Percentiles rank a stretch among this genome's conserved stretches.
Conservation (phyloP, 805 yeast species). For the Suhomyces sp. region DNA sequence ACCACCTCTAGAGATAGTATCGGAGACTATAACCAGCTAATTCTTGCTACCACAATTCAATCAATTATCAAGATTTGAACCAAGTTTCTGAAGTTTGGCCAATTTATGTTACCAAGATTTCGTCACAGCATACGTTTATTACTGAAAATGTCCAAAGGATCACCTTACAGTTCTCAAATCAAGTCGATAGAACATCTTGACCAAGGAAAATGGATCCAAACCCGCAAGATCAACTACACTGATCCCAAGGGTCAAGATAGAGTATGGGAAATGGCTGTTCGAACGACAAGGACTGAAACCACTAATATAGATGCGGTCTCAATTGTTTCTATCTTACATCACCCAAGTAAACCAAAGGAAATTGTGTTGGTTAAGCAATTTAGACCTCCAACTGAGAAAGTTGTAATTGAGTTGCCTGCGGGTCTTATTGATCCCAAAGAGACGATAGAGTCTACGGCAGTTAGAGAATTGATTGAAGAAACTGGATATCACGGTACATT, state of each 20-base stretch:
- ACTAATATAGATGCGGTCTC: conserved; percentile 87
- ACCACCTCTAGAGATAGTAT: too few species aligned
- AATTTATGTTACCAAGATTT: too few species aligned
- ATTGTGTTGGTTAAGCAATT: conserved; percentile 81
- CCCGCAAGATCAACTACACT: conserved; percentile 63
- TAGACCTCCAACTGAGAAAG: conserved; percentile 88
- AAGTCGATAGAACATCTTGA: conserved; percentile 33
- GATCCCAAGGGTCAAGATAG: conserved; percentile 70
- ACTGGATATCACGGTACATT: conserved; percentile 85
- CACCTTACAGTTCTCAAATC: conserved; percentile 37
- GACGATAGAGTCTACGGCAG: conserved; percentile 72
- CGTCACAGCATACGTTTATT: too few species aligned
- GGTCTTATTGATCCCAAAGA: conserved; percentile 89
- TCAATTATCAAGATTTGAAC: too few species aligned
- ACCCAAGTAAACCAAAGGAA: conserved; percentile 30
- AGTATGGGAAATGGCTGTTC: conserved; percentile 88
- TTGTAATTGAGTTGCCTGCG: conserved; percentile 93
- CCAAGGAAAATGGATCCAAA: conserved; percentile 47
- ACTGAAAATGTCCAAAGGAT: conserved; percentile 10
- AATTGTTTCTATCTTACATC: conserved; percentile 68
- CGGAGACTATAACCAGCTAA: too few species aligned
- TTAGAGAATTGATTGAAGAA: conserved; percentile 86
- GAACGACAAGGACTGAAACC: conserved; percentile 65
- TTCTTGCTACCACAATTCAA: too few species aligned
- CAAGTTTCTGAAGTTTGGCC: too few species aligned